phyloP scores from a whole-genome alignment of 768 basidiomycete genomes.

The Saitozyma sp. region DNA sequence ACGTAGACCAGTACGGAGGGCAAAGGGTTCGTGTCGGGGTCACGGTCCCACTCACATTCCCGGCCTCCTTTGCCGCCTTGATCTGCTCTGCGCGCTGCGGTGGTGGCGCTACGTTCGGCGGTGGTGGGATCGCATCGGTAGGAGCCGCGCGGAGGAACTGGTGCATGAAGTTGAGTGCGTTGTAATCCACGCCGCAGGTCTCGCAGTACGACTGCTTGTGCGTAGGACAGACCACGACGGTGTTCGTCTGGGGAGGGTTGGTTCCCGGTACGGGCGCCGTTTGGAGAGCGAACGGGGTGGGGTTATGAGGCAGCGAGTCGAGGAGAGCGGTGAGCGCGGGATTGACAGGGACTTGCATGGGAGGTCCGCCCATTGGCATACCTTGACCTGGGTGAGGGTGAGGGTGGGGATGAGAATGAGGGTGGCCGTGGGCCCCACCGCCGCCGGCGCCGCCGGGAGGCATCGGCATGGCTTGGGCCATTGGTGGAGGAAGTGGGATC shows the following conservation, averaged over 20 bases:
- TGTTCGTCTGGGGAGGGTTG: constrained; percentile 41
- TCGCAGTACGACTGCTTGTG: constrained; percentile 76
- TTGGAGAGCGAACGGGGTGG: constrained; percentile 32
- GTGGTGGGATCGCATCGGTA: constrained; percentile 67
- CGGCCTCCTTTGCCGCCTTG: constrained; percentile 82
- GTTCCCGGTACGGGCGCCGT: constrained; percentile 27
- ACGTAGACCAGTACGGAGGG: too few relatives aligned
- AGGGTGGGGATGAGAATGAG: not conserved
- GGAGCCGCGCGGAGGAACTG: constrained; percentile 61
- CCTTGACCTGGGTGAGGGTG: constrained; percentile 14
- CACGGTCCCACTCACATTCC: constrained; percentile 67
- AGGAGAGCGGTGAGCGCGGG: constrained; percentile 39
- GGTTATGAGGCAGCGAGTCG: constrained; percentile 42
- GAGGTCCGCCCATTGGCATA: constrained; percentile 11
- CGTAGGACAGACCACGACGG: constrained; percentile 62
- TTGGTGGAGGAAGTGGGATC: not conserved
- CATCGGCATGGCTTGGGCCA: constrained; percentile 2
- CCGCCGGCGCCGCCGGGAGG: not conserved
- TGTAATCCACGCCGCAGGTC: constrained; percentile 72
- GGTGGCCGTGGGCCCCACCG: not conserved
- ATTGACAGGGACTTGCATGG: constrained; percentile 28
- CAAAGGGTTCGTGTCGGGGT: not conserved
- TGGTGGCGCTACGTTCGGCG: constrained; percentile 67
- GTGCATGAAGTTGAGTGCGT: constrained; percentile 71
- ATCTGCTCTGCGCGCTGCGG: constrained; percentile 74